phyloP scores from a whole-genome alignment of 306 rosid species.

The Sicyos edulis region DNA sequence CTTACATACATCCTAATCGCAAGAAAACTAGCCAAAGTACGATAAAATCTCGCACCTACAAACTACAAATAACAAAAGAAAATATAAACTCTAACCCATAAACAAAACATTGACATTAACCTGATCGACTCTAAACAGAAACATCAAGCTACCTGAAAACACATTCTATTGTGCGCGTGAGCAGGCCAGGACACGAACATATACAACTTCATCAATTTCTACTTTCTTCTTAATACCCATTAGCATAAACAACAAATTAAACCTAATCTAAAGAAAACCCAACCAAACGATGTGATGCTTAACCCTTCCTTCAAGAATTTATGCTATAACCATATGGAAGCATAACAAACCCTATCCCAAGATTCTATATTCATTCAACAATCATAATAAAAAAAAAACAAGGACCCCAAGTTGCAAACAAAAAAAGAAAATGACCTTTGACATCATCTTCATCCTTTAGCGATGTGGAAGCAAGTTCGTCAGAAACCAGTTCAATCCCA shows the following conservation, averaged over 20 bases:
- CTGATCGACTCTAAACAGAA: too few species aligned
- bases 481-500: slow-evolving; percentile 27
- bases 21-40: not conserved
- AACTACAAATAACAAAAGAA: not conserved
- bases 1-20: not conserved
- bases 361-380: not conserved
- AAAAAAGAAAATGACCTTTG: slow-evolving; percentile 38
- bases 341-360: not conserved
- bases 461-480: slow-evolving; percentile 35
- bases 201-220: not conserved
- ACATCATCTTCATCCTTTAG: slow-evolving; percentile 44
- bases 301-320: not conserved
- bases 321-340: not conserved
- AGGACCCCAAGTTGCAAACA: not conserved
- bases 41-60: not conserved
- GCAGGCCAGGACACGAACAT: not conserved
- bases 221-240: not conserved
- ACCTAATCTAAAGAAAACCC: not conserved
- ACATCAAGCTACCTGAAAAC: too few species aligned
- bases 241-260: not conserved
- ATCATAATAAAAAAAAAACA: not conserved
- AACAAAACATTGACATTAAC: too few species aligned
- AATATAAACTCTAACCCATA: not conserved
- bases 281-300: not conserved
- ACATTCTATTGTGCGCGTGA: too few species aligned